Base-by-base conservation (phyloP, 2,329 filamentous ascomycete species). In the Nannizziopsis barbatae region DNA sequence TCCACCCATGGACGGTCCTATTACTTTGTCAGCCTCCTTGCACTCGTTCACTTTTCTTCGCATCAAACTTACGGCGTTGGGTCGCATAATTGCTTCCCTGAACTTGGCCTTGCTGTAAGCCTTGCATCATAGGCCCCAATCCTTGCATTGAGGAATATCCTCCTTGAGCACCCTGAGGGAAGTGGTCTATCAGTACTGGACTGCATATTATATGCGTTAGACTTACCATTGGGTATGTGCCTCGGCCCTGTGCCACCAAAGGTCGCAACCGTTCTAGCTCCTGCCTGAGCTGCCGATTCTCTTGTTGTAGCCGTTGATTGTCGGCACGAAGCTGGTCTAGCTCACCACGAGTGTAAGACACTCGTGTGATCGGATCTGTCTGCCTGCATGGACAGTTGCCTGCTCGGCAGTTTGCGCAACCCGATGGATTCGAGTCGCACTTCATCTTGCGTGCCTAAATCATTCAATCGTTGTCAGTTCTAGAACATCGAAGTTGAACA, bases 291-390 rank as follows among this genome's bases (percentile, higher is more conserved):
- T 31, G 22, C 9, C 46, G 33, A 11, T 56, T 58, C 12, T 55
- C 46, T 3, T 31, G 14, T 5, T 42, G 41, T 18, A 60, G 52
- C 1, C n/a, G 15, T 10, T 35, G 30, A 37, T 42, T 45, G 1
- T 50, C 47, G 31, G 22, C 37, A 12, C 47, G 43, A 17, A 53
- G 37, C 7, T 45, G 43, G 10, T 47, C 44, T 6, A 52, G 15
- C 30, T 52, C 54, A 27, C 61, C 60, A 12, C 60, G 61, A 2
- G 45, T 43, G 22, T 45, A 47, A 1, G 56, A 55, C 17, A 52
- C 44, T 2, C 53, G 54, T 5, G 56, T 58, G 14, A 58, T 53
- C 6, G 50, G 55, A 42, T 62, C 56, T n/a, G 60, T 60, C 5
- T 55, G 50, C 3, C 45, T 50, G 43, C 62, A 64, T 1, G 47